phyloP scores from a whole-genome alignment of 169 alveolate species.

The Cryptosporidium canis region DNA sequence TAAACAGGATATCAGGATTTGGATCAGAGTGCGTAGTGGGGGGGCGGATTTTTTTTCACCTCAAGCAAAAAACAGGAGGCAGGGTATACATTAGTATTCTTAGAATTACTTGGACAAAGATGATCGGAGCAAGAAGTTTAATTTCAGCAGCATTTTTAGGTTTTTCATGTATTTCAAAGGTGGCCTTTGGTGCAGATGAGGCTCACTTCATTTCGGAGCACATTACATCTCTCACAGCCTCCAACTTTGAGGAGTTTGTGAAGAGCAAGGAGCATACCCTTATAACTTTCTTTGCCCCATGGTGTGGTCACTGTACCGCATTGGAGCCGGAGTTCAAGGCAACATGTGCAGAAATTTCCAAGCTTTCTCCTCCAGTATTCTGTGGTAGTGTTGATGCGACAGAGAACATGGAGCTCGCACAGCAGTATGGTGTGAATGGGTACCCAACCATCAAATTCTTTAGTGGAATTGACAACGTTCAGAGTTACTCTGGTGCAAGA shows the following conservation, averaged over 20 bases:
- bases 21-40: neutral
- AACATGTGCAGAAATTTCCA: slow-evolving; percentile 82
- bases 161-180: slow-evolving; percentile 7
- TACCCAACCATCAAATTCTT: slow-evolving; percentile 88
- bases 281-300: slow-evolving; percentile 93
- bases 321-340: slow-evolving; percentile 91
- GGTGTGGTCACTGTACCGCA: slow-evolving; percentile 93
- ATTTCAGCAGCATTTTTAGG: slow-evolving; percentile 30
- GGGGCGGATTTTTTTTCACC: neutral
- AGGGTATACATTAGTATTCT: neutral
- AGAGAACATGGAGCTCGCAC: slow-evolving; percentile 78
- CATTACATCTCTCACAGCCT: slow-evolving; percentile 76
- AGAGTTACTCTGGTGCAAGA: slow-evolving; percentile 89
- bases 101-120: neutral
- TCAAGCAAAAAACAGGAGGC: neutral
- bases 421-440: slow-evolving; percentile 83
- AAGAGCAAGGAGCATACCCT: slow-evolving; percentile 80
- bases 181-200: slow-evolving; percentile 34
- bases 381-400: slow-evolving; percentile 90
- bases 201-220: slow-evolving; percentile 70
- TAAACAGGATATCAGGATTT: neutral
- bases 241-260: slow-evolving; percentile 86
- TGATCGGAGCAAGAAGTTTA: slow-evolving; percentile 35
- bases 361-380: slow-evolving; percentile 75
- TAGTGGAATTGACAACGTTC: slow-evolving; percentile 55